These are phyloP conservation scores for Backusella tarrabulga DNA, from an alignment of 192 early-diverging fungal genomes.

Conservation along the genomic window DNA sequence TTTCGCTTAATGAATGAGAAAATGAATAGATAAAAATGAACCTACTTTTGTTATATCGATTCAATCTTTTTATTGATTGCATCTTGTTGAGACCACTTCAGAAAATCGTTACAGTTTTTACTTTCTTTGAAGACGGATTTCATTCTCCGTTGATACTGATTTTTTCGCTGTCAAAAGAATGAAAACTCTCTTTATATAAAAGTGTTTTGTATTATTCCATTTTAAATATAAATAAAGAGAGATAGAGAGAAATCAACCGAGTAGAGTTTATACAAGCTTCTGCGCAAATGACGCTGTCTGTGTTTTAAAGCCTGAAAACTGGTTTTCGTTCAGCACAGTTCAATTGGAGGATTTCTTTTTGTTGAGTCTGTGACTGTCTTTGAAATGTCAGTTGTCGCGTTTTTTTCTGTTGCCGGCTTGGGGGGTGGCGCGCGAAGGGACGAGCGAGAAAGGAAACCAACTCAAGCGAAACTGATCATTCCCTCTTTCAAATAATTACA, in stretches of 20 bases:
- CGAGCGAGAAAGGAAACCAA: background rate
- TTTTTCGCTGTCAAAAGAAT: background rate
- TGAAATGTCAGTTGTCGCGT: background rate
- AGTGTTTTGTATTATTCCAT: background rate
- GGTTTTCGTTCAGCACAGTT: background rate
- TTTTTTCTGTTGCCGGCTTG: background rate
- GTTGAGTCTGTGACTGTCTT: background rate
- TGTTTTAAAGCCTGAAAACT: background rate
- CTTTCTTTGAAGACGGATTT: background rate
- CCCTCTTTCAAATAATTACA: conserved; percentile 7
- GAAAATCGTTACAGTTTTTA: background rate
- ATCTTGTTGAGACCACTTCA: too few species aligned
- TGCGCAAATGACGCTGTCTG: background rate
- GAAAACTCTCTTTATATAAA: background rate
- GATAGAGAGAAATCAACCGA: background rate
- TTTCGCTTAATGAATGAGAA: too few species aligned
- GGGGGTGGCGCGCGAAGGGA: background rate
- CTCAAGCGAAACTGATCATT: background rate
- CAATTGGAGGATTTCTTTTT: background rate
- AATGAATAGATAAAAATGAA: too few species aligned
- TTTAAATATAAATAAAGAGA: background rate
- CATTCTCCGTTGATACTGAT: background rate
- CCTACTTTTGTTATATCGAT: too few species aligned
- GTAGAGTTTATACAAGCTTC: background rate
- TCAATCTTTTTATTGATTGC: too few species aligned